Conservation (phyloP, 202 grass and related monocot genomes). For the Schoenoplectus tabernaemontani region DNA sequence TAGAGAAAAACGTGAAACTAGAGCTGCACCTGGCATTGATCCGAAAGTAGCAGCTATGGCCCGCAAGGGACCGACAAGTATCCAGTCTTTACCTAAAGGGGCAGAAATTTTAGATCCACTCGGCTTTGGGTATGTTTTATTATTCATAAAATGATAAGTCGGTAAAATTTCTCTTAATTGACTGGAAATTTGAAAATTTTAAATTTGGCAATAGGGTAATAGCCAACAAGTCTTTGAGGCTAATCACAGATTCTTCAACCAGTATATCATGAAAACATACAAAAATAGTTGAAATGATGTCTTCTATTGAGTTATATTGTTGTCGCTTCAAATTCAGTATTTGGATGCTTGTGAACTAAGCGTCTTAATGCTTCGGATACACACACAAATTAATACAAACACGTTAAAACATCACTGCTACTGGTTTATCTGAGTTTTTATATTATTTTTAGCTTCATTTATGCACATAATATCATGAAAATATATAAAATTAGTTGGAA, state of each 20-base stretch:
- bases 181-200: slow-evolving; percentile 22
- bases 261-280: slow-evolving; percentile 92
- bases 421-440: too few relatives aligned
- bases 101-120: slow-evolving; percentile 96
- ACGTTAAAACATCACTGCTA: too few relatives aligned
- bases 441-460: too few relatives aligned
- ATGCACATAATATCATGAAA: too few relatives aligned
- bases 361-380: too few relatives aligned
- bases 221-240: slow-evolving; percentile 81
- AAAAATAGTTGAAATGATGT: too few relatives aligned
- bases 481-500: too few relatives aligned
- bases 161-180: neutral
- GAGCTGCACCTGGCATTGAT: slow-evolving; percentile 54
- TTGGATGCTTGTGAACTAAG: too few relatives aligned
- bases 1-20: slow-evolving; percentile 91
- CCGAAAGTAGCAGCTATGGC: slow-evolving; percentile 48
- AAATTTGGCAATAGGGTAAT: slow-evolving; percentile 57
- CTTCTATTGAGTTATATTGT: too few relatives aligned
- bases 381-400: too few relatives aligned
- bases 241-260: slow-evolving; percentile 75
- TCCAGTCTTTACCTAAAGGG: slow-evolving; percentile 84
- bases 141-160: neutral
- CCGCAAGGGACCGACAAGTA: slow-evolving; percentile 53
- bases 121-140: slow-evolving; percentile 55
- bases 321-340: too few relatives aligned